Base-by-base conservation (phyloP, 306 rosid species). In the Trifolium repens region DNA sequence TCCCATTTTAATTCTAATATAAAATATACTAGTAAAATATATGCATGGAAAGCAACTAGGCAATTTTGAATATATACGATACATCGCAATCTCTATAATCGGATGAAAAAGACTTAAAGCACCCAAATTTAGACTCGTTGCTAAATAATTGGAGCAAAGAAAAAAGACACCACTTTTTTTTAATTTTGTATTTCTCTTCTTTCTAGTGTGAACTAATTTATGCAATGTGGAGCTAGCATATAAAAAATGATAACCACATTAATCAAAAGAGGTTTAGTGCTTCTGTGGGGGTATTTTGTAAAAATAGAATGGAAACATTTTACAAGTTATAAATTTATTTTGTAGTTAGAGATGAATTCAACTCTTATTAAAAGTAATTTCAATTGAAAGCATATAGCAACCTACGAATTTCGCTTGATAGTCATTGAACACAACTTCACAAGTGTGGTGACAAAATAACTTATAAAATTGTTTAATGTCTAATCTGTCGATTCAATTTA, bases 41-140 rank as follows among this genome's bases (percentile, higher is more conserved):
- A 54, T 84, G 80, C 84, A 84, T 69, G 81, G 88, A 84, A 69
- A 81, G 69, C 80, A 78, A 78, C 76, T 52, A 60, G 40, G 39
- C 80, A 68, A 47, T 15, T 44, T 32, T 32, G 35, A 32, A 39
- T 39, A 37, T 37, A 35, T 35, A 68, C 35, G 86, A 30, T 10
- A 54, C 9, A 55, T 76, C 79, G 4, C 67, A 24, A 63, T 85
- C 78, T 34, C 19, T 69, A 54, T 68, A 66, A 65, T 55, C 73
- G 30, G 47, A 15, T 13, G 73, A 73, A 66, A 47, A 83, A 0
- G 72, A 82, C 53, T n/a, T 13, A 9, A 54, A 73, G 69, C 65
- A 72, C 68, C 32, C 22, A 17, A 67, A 76, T 72, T 76, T 68
- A 69, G 58, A 57, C 80, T 69, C 65, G 5, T 70, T 24, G 26